phyloP scores from a whole-genome alignment of 2,329 filamentous ascomycete genomes.

The Hymenoscyphus repandus region DNA sequence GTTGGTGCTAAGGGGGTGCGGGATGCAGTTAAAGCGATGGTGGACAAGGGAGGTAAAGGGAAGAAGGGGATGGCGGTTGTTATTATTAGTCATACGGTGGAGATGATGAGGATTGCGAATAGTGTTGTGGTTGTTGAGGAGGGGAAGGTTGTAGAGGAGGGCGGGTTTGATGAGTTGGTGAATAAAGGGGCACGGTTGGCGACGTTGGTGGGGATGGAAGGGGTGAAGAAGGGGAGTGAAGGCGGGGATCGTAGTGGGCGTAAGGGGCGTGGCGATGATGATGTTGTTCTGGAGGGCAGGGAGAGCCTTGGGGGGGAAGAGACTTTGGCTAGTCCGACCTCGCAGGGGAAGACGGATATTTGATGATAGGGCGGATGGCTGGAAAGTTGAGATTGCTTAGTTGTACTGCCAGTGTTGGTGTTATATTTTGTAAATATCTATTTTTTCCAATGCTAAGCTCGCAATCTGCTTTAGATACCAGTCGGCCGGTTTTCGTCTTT shows the following conservation, averaged over 20 bases:
- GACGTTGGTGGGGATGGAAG: conserved; percentile 16
- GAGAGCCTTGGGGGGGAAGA: no score
- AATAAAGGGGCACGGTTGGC: conserved; percentile 20
- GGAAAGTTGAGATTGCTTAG: no score
- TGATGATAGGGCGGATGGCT: no score
- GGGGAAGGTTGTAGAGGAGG: conserved; percentile 60
- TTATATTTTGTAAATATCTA: background rate
- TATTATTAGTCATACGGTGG: conserved; percentile 72
- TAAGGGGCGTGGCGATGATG: background rate
- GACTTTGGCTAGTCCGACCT: no score
- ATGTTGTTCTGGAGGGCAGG: background rate
- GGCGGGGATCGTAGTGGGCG: background rate
- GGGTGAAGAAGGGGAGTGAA: background rate
- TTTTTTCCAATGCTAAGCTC: no score
- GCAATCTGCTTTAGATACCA: background rate
- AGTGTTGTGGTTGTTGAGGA: conserved; percentile 69
- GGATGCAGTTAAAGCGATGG: conserved; percentile 52
- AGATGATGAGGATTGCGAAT: conserved; percentile 83
- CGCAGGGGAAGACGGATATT: no score
- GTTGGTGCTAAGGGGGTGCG: conserved; percentile 61
- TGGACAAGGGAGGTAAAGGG: conserved; percentile 26
- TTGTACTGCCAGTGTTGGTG: no score
- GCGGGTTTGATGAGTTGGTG: conserved; percentile 56
- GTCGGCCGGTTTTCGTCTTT: no score
- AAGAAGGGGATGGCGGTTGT: conserved; percentile 59